Base-by-base conservation (phyloP, 352 stramenopile species). In the Lagenidium sp. region DNA sequence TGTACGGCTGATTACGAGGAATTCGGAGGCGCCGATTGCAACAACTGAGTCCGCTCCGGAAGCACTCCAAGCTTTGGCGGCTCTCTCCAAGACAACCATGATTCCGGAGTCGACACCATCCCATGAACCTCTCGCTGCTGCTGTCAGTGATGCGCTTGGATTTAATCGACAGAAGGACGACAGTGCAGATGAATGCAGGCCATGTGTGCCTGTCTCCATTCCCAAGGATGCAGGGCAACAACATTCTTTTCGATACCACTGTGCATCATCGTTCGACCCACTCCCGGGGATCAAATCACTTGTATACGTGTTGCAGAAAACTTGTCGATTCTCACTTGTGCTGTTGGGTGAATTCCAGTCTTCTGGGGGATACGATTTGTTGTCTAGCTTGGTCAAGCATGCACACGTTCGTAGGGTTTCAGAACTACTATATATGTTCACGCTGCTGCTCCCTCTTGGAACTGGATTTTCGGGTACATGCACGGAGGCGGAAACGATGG, bases 331-430 rank as follows among this genome's bases (percentile, higher is more conserved):
- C 38, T 78, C 70, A 6, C 56, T 69, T n/a, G 68, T 74, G 16
- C 49, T 91, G 4, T 50, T 91, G 3, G 66, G 74, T 19, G 73
- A 82, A 35, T 91, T 91, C 29, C 61, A 83, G 6, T 66, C 50
- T 0, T 73, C 63, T 10, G 74, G 78, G 29, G 78, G 78, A 1
- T 88, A 91, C 32, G 42, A 61, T 18, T 48, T 88, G 23, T 32
- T 91, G 5, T 52, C 63, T 22, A 49, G 30, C 15, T 57, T 74
- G 6, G 41, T 86, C 6, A 62, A 74, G 36, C 48, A 36, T 3
- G 71, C 65, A n/a, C 38, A 41, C 1, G 71, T 84, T 29, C 38
- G 53, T 2, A 45, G 83, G 3, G 65, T 69, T 5, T 60, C 65
- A 4, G 55, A 41, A 6, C 38, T 86, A 4, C 60, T 86, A 12